Evolutionary conservation across 2,329 filamentous ascomycete species (phyloP).

Genomic region (Penicillium sp.): DNA sequence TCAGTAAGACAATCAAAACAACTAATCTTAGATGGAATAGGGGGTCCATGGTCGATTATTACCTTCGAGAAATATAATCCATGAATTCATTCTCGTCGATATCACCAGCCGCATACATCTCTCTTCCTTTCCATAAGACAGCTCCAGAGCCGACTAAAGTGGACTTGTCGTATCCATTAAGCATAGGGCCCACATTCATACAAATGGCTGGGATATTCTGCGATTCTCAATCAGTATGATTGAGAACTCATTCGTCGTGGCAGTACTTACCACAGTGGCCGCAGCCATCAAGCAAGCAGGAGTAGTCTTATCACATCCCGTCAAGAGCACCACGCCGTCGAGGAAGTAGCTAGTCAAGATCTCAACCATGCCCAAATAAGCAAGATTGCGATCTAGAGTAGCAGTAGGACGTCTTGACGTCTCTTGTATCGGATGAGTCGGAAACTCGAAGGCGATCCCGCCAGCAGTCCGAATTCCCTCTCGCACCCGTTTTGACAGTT

Average conservation of each 20-base stretch:
- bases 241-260: background rate
- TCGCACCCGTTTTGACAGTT: constrained; percentile 55
- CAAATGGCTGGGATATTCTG: constrained; percentile 57
- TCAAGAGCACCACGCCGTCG: constrained; percentile 57
- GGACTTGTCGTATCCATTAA: constrained; percentile 53
- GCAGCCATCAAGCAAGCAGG: constrained; percentile 58
- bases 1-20: background rate
- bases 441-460: constrained; percentile 57
- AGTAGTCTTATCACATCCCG: constrained; percentile 59
- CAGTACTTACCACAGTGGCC: constrained; percentile 49
- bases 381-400: constrained; percentile 55
- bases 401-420: constrained; percentile 53
- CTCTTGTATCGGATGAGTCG: constrained; percentile 58
- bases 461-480: constrained; percentile 56
- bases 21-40: no score
- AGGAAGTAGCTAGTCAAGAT: constrained; percentile 54
- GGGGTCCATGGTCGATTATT: background rate
- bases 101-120: constrained; percentile 53
- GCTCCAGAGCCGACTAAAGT: constrained; percentile 51
- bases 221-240: background rate
- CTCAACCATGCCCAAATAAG: constrained; percentile 55
- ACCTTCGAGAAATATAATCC: constrained; percentile 52
- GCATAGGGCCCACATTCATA: constrained; percentile 58
- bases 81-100: constrained; percentile 51
- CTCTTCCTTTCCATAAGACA: constrained; percentile 55